Base-by-base conservation (phyloP, 2,329 filamentous ascomycete genomes). In the Aspergillaceae sp. region DNA sequence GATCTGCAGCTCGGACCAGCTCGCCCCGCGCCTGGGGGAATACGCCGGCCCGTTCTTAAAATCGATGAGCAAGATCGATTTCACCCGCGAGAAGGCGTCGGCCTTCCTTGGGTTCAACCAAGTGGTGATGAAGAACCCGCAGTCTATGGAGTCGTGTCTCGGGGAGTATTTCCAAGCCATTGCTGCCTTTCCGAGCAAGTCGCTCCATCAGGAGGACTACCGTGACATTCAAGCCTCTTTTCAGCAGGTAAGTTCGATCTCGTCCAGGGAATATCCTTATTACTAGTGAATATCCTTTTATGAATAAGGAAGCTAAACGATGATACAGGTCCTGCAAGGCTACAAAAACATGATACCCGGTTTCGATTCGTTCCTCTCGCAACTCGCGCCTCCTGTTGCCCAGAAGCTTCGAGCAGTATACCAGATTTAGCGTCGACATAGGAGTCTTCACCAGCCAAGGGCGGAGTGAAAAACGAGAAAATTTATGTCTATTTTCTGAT, bases 11-110 rank as follows among this genome's bases (percentile, higher is more conserved):
- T 77, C 84, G 6, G 81, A 87, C 41, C 74, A 82, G 44, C 74
- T 98, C 46, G 87, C 88, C 1, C 83, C 88, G 1, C 84, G 87
- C 50, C 78, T 98, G 35, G 76, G 79, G 11, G 83, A 79, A 30
- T 94, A 94, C 64, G 88, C 91, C 0, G 80, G 84, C 33, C 80
- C 86, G 33, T 97, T 96, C 71, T 70, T 98, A 45, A 76, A 74
- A 43, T 81, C 84, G 2, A 94, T 98, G 78, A 79, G 81, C 49
- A 86, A 88, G 52, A 84, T 97, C 30, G 84, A 88, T 44, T 84
- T 87, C 59, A 91, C 88, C 2, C 87, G 94, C 50, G 92, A 98
- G 69, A 98, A 98, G 71, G 88, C 86, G 1, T 90, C 90, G 28
- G 91, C 92, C 0, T 87, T 97, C 65, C 82, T 87, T 58, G 92